phyloP scores from a whole-genome alignment of 75 land plant genomes.

The Azolla pinnata region DNA sequence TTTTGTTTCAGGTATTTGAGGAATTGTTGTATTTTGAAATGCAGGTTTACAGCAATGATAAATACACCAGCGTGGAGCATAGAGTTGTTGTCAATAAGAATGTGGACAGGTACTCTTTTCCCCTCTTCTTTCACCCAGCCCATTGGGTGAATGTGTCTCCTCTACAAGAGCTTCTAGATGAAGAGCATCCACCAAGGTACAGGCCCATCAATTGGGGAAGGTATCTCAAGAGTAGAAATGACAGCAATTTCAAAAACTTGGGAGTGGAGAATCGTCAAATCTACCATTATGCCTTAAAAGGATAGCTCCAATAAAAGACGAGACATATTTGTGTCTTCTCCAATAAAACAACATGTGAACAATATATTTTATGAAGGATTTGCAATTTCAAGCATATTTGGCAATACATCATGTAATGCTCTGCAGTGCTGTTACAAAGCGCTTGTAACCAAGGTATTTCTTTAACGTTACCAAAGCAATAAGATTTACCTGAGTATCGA shows the following conservation, averaged over 20 bases:
- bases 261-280: constrained; percentile 63
- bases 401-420: too few relatives aligned
- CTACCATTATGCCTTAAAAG: constrained; percentile 19
- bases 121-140: constrained; percentile 59
- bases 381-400: too few relatives aligned
- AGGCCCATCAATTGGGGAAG: constrained; percentile 56
- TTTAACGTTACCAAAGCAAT: too few relatives aligned
- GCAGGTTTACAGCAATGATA: constrained; percentile 82
- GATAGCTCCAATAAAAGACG: too few relatives aligned
- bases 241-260: constrained; percentile 63
- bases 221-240: constrained; percentile 40
- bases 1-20: neutral
- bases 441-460: too few relatives aligned
- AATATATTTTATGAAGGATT: too few relatives aligned
- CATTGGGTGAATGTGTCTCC: constrained; percentile 41
- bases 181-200: constrained; percentile 48
- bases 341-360: too few relatives aligned
- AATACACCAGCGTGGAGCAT: constrained; percentile 72
- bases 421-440: too few relatives aligned
- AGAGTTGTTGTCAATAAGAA: constrained; percentile 58
- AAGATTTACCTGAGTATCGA: too few relatives aligned
- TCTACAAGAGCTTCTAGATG: constrained; percentile 34
- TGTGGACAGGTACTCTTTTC: constrained; percentile 50
- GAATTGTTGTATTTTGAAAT: neutral
- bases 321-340: too few relatives aligned